These are phyloP conservation scores for Neopestalotiopsis rosae DNA, from an alignment of 2,329 filamentous ascomycete species.

Conservation along the genomic window DNA sequence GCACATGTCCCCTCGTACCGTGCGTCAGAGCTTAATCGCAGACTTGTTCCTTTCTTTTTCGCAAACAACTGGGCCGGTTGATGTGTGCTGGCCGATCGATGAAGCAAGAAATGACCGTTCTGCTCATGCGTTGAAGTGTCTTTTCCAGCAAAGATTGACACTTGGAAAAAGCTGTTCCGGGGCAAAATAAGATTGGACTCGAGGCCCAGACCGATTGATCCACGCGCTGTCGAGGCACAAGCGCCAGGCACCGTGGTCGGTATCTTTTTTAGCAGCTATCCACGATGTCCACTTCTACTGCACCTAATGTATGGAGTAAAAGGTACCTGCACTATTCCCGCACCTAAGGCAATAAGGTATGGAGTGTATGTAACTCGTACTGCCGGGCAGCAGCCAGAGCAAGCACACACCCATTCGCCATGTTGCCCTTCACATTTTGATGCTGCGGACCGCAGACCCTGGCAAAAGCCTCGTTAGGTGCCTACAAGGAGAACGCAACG, in stretches of 20 bases:
- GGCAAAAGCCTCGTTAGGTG: too few species aligned
- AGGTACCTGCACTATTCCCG: not conserved
- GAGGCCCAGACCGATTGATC: constrained; percentile 1
- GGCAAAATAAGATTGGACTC: constrained; percentile 1
- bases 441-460: too few species aligned
- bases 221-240: not conserved
- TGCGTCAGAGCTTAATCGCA: not conserved
- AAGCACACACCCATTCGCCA: not conserved
- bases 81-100: not conserved
- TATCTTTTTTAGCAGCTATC: not conserved
- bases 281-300: not conserved
- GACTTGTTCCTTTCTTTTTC: not conserved
- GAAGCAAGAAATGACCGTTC: not conserved
- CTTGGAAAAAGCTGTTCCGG: not conserved
- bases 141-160: not conserved
- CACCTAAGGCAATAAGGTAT: not conserved
- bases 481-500: too few species aligned
- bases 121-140: not conserved
- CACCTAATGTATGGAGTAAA: not conserved
- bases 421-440: not conserved
- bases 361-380: not conserved
- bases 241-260: not conserved
- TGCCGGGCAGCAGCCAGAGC: not conserved
- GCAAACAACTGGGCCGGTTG: not conserved
- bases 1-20: not conserved